A percentile compares a stretch with the other conserved stretches of the same genome.
Evolutionary conservation across 2,329 filamentous ascomycete species (phyloP).

Genomic region (Calonectria pteridis): DNA sequence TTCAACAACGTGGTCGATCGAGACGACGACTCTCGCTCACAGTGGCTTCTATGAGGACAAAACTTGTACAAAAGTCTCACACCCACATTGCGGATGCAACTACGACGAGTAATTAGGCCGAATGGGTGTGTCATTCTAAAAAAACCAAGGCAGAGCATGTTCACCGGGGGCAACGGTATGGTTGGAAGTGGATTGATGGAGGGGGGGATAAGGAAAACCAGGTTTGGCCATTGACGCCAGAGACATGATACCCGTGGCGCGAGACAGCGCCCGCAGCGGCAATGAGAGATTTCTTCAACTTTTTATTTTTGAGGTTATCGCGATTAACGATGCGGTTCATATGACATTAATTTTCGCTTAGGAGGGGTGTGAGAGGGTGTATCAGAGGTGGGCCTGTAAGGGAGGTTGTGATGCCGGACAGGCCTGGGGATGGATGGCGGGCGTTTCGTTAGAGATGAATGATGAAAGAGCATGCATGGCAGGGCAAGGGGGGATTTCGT

Average conservation of each 20-base stretch:
- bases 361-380: constrained; percentile 7
- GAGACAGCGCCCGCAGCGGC: constrained; percentile 27
- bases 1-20: background rate
- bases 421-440: background rate
- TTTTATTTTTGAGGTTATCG: constrained; percentile 10
- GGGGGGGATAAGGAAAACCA: background rate
- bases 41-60: background rate
- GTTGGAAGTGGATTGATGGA: background rate
- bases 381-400: background rate
- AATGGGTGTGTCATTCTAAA: background rate
- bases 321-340: constrained; percentile 8
- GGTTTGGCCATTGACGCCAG: constrained; percentile 25
- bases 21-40: background rate
- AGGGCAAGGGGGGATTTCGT: constrained; percentile 2
- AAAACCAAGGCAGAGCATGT: background rate
- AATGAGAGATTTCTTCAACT: constrained; percentile 4
- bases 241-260: constrained; percentile 43
- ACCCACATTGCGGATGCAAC: background rate
- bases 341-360: constrained; percentile 15
- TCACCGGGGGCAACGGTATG: background rate
- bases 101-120: background rate
- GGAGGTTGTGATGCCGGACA: background rate
- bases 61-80: background rate
- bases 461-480: background rate
- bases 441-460: background rate